Percentiles rank a stretch among this genome's conserved stretches.
These are phyloP conservation scores for Picea engelmannii DNA, from an alignment of 83 land plant genomes.

Conservation along the genomic window DNA sequence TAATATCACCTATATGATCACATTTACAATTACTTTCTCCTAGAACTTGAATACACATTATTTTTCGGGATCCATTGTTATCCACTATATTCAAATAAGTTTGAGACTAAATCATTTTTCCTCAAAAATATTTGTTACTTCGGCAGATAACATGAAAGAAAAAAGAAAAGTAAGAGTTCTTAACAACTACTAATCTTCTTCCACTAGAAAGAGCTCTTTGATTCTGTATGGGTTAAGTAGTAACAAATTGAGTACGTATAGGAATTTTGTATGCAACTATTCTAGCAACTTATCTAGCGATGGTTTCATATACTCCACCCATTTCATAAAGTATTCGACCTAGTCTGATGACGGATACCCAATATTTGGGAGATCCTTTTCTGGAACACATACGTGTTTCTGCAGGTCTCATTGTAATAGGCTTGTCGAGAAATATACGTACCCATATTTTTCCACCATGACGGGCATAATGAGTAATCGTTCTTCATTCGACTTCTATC, in stretches of 20 bases:
- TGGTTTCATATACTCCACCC: too few relatives aligned
- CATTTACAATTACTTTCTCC: slow-evolving; percentile 23
- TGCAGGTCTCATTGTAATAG: too few relatives aligned
- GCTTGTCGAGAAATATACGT: too few relatives aligned
- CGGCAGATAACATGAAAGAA: not conserved
- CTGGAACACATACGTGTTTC: too few relatives aligned
- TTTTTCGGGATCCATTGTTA: slow-evolving; percentile 7
- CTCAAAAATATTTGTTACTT: not conserved
- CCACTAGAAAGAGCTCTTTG: not conserved
- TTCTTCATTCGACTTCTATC: too few relatives aligned
- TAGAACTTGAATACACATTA: slow-evolving; percentile 15
- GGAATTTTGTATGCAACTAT: too few relatives aligned
- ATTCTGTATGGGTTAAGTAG: not conserved
- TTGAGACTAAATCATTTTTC: slow-evolving; percentile 24
- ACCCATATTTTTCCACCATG: too few relatives aligned
- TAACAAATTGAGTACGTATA: not conserved
- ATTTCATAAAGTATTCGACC: too few relatives aligned
- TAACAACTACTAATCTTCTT: not conserved
- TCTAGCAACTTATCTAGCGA: too few relatives aligned
- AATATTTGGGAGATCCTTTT: too few relatives aligned
- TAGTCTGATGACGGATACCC: too few relatives aligned
- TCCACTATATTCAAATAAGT: slow-evolving; percentile 20
- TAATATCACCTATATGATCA: slow-evolving; percentile 24
- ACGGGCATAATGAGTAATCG: too few relatives aligned
- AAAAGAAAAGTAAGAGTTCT: not conserved